Percentiles rank a stretch among this genome's conserved stretches.
Conservation (phyloP, 2,329 filamentous ascomycete species). For the Shiraia bambusicola region DNA sequence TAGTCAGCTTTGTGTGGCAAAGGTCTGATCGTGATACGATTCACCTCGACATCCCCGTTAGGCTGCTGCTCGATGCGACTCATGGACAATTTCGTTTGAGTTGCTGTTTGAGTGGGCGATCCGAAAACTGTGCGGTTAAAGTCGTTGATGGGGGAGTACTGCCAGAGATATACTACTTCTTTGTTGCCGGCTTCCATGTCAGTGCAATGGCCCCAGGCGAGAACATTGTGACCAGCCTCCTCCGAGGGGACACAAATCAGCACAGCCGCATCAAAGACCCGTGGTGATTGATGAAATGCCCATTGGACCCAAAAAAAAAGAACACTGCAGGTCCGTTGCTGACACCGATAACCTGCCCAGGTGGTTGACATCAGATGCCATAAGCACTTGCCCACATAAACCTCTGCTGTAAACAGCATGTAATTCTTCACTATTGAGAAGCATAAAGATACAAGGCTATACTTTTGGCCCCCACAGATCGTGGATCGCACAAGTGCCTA, state of each 20-base stretch:
- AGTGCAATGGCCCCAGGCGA: constrained; percentile 20
- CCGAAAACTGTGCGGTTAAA: constrained; percentile 22
- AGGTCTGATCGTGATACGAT: constrained; percentile 12
- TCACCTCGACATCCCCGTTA: constrained; percentile 18
- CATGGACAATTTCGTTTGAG: constrained; percentile 21
- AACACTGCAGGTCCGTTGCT: not conserved
- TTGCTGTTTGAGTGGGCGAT: not conserved
- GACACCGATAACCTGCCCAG: not conserved
- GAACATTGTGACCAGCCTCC: constrained; percentile 17
- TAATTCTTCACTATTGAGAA: not conserved
- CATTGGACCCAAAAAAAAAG: not conserved
- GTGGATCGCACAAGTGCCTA: not conserved
- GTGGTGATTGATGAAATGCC: not conserved
- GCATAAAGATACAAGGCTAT: not conserved
- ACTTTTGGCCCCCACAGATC: not conserved
- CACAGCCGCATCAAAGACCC: constrained; percentile 23
- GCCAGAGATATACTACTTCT: constrained; percentile 25
- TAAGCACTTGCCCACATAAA: not conserved
- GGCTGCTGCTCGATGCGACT: constrained; percentile 22
- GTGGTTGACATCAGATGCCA: too few species aligned
- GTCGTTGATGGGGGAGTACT: constrained; percentile 18
- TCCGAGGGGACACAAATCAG: constrained; percentile 11
- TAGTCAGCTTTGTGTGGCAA: constrained; percentile 28
- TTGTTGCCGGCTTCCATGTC: constrained; percentile 34
- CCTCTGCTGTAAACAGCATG: not conserved